Percentiles rank a stretch among this genome's conserved stretches.
Conservation (phyloP, 1,284 basidiomycete genomes). For the Ustilago lituana region DNA sequence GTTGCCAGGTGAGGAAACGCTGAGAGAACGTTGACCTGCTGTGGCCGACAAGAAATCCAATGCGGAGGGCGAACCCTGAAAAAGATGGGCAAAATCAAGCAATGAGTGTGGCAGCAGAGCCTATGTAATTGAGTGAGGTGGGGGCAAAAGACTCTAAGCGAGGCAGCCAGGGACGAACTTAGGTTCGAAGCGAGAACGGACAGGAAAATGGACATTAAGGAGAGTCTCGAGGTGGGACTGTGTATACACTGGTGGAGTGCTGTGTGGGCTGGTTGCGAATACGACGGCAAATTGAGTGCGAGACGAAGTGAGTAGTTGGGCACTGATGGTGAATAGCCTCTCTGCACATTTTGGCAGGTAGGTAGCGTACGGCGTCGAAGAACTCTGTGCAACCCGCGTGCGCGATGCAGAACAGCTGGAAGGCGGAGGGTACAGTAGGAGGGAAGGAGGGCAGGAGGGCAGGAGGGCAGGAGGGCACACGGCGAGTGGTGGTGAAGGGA, state of each 20-base stretch:
- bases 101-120: conserved; percentile 30
- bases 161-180: conserved; percentile 4
- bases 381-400: conserved; percentile 10
- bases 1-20: not conserved
- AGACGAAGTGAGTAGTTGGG: conserved; percentile 32
- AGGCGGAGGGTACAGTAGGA: not conserved
- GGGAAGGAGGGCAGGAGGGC: conserved; percentile 8
- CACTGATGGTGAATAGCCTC: conserved; percentile 27
- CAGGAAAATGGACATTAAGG: not conserved
- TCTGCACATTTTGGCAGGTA: conserved; percentile 31
- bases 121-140: conserved; percentile 14
- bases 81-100: conserved; percentile 8
- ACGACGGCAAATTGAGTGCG: conserved; percentile 12
- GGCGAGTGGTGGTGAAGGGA: not conserved
- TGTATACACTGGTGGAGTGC: conserved; percentile 19
- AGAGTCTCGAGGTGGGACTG: not conserved
- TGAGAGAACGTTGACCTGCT: not conserved
- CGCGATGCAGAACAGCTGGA: not conserved
- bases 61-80: conserved; percentile 11
- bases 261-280: conserved; percentile 1
- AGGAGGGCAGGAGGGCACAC: conserved; percentile 1
- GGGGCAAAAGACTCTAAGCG: conserved; percentile 2
- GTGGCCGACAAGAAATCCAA: conserved; percentile 13
- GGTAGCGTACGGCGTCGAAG: not conserved
- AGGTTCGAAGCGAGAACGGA: conserved; percentile 8